Evolutionary conservation across 2,329 filamentous ascomycete genomes (phyloP), one percentile per base, ranked within the genome.

Genomic region (Hypoxylon sp.): DNA sequence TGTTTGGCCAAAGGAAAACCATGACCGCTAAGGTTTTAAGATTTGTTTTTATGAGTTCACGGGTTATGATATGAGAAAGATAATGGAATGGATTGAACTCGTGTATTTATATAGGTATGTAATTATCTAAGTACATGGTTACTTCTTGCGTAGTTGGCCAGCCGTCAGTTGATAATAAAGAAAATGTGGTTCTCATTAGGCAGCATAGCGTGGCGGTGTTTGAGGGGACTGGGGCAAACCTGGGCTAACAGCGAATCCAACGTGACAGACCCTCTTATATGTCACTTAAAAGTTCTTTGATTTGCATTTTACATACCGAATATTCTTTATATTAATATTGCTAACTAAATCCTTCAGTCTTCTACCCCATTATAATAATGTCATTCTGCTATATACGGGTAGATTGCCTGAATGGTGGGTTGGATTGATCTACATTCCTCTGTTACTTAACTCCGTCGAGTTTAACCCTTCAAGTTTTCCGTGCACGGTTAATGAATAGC

Each of bases 1-100:
- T 11, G 23, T 4, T 19, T 4, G 48, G 55, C 14, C 45, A 13
- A 9, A 65, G 11, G 46, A 46, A 69, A 2, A 63, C 63, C 58
- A 76, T 64, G 1, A 3, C 28, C 7, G 30, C 9, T 49, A 11
- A 4, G 3, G 11, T 19, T n/a, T 43, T n/a, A 19, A 21, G 17
- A 19, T 43, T 21, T 17, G 28, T 9, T 41, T 41, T 41, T 19
- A 19, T n/a, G 6, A 41, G n/a, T 19, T 17, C n/a, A 41, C 9
- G 36, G 3, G 36, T 3, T 41, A 36, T 41, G 38, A 36, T 36
- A n/a, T 36, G 34, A 36, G 34, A 36, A n/a, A 36, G 4, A 2
- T 14, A 3, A 14, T 36, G 10, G 34, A n/a, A 19, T 41, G n/a
- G 17, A 41, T 41, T 19, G 14, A 41, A 41, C 9, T 17, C 19